Evolutionary conservation across 2,329 filamentous ascomycete genomes (phyloP), one percentile per base, ranked within the genome.

Genomic region (Colletotrichum somersetense): DNA sequence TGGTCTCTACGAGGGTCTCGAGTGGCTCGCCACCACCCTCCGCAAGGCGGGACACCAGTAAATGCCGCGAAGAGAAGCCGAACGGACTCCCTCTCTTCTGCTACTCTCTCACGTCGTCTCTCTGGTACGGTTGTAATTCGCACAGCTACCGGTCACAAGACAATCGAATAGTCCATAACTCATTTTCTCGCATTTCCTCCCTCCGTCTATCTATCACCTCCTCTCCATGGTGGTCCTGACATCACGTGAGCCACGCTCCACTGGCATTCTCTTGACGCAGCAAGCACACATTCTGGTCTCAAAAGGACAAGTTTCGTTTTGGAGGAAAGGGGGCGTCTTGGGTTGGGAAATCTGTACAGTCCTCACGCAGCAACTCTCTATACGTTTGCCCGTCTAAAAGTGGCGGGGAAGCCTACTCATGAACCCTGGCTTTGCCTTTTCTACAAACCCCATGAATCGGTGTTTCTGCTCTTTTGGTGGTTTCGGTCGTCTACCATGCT

Each of bases 1-100:
- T 85, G 96, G 96, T 94, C 93, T 98, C 81, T 98, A 98, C 86
- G 96, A 98, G 88, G 96, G 96, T 91, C 94, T 98, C 81, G 95
- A 96, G 88, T 96, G 93, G 93, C 91, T 95, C 81, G 92, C 92
- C 83, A 92, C 90, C 83, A 93, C 92, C 81, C 91, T 96, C 84
- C 91, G 92, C 85, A 95, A 95, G 89, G 86, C 89, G 80, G 88
- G 88, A 79, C 87, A 89, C 80, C 86, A 89, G 84, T 91, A 91
- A 85, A 87, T 79, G 78, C 76, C 76, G 74, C 73, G 65, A 75
- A 73, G 73, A 77, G 75, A 75, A 74, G 75, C 75, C 78, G 75
- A 77, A 78, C 77, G 75, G 67, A 72, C 67, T 69, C 48, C 79
- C 76, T 79, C 79, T 75, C 77, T 79, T 78, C 76, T 80, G 76